phyloP scores from a whole-genome alignment of 1,139 yeast species.

The Pichia inconspicua region DNA sequence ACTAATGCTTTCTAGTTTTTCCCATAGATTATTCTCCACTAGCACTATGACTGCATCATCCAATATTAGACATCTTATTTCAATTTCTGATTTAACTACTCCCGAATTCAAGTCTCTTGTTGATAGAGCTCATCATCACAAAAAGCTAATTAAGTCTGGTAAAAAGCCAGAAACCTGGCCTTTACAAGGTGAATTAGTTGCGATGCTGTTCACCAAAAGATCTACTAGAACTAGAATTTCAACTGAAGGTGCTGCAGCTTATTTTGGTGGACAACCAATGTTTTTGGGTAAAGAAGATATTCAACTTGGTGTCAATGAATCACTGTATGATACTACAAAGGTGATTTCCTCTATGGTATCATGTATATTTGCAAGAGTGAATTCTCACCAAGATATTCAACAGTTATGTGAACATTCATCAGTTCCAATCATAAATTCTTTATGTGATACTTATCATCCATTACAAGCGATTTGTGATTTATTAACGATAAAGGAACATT shows the following conservation, averaged over 20 bases:
- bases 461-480: slow-evolving; percentile 91
- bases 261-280: slow-evolving; percentile 95
- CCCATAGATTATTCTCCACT: slow-evolving; percentile 18
- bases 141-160: slow-evolving; percentile 47
- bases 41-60: slow-evolving; percentile 16
- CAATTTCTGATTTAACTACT: slow-evolving; percentile 66
- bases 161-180: slow-evolving; percentile 39
- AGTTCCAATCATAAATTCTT: slow-evolving; percentile 88
- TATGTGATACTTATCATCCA: slow-evolving; percentile 91
- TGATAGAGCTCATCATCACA: slow-evolving; percentile 56
- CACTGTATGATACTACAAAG: slow-evolving; percentile 76
- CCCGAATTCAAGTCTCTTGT: slow-evolving; percentile 64
- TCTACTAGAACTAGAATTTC: slow-evolving; percentile 93
- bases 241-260: slow-evolving; percentile 88
- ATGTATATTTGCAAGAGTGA: slow-evolving; percentile 92
- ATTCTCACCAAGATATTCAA: slow-evolving; percentile 72
- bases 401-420: slow-evolving; percentile 66
- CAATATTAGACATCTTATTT: slow-evolving; percentile 58
- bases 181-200: slow-evolving; percentile 71
- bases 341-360: slow-evolving; percentile 94
- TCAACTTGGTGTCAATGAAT: slow-evolving; percentile 91
- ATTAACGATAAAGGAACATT: slow-evolving; percentile 74
- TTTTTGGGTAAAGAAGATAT: slow-evolving; percentile 93
- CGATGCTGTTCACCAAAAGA: slow-evolving; percentile 80
- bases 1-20: not conserved